phyloP scores from a whole-genome alignment of 768 basidiomycete species.

The Lactarius hatsudake region DNA sequence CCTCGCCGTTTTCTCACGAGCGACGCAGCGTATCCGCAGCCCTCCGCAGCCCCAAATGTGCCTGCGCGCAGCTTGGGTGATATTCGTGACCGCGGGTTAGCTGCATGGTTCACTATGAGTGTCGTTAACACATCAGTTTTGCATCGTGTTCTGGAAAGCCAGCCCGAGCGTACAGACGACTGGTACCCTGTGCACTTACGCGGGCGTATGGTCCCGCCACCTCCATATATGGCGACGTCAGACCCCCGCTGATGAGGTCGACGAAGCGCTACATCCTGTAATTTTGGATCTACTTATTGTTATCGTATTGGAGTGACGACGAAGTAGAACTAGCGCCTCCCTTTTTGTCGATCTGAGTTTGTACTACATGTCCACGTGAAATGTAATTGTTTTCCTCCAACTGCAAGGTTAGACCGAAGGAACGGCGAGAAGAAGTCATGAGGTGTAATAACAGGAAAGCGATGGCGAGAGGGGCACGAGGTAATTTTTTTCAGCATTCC shows the following conservation, averaged over 20 bases:
- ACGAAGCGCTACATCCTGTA: constrained; percentile 12
- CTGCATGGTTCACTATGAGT: constrained; percentile 26
- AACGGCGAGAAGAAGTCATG: not conserved
- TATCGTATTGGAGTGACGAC: constrained; percentile 6
- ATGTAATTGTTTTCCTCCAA: constrained; percentile 17
- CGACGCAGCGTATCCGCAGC: constrained; percentile 23
- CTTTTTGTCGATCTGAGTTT: constrained; percentile 25
- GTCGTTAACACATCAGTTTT: constrained; percentile 24
- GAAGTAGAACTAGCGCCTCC: constrained; percentile 17
- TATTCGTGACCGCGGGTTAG: constrained; percentile 16
- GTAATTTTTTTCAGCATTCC: not conserved
- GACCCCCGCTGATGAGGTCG: constrained; percentile 2
- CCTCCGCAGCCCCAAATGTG: constrained; percentile 18
- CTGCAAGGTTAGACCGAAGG: not conserved
- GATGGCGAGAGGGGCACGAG: not conserved
- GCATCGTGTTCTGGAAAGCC: constrained; percentile 14
- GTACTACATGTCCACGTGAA: constrained; percentile 16
- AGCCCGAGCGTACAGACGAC: constrained; percentile 14
- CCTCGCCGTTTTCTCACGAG: constrained; percentile 5
- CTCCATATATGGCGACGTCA: constrained; percentile 5
- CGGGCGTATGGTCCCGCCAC: constrained; percentile 11
- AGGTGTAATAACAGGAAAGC: not conserved
- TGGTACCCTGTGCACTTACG: constrained; percentile 19
- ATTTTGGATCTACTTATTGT: constrained; percentile 21
- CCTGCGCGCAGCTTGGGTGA: constrained; percentile 26